These are phyloP conservation scores for Dendrobium chrysotoxum DNA, from an alignment of 106 monocot genomes.

Conservation along the genomic window DNA sequence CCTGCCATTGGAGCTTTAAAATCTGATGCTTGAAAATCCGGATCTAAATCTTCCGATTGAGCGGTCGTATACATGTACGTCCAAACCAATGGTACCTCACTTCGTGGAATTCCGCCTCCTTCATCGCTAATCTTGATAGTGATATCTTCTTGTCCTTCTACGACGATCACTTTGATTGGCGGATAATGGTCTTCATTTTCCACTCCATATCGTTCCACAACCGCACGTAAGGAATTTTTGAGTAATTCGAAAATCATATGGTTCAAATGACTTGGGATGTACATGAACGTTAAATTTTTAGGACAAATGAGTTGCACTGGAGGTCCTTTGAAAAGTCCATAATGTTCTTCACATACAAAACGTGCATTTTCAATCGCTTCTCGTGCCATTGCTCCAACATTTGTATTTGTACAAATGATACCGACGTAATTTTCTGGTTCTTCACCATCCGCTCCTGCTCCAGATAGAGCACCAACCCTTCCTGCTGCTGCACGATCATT, in stretches of 20 bases:
- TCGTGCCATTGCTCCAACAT: no score
- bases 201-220: constrained; percentile 75
- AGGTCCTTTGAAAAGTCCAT: no score
- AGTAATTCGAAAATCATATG: constrained; percentile 92
- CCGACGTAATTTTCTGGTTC: no score
- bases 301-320: no score
- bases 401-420: no score
- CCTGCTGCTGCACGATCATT: no score
- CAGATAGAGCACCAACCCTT: no score
- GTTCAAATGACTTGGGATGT: constrained; percentile 87
- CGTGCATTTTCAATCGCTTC: no score
- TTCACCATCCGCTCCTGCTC: no score
- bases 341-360: no score
- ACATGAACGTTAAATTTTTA: no score
- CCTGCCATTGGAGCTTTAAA: constrained; percentile 90
- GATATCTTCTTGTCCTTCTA: constrained; percentile 89
- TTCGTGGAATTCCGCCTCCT: constrained; percentile 85
- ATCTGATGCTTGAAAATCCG: constrained; percentile 22
- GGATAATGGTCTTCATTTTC: constrained; percentile 65
- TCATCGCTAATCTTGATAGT: constrained; percentile 93
- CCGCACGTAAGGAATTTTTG: constrained; percentile 89
- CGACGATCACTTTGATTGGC: constrained; percentile 84
- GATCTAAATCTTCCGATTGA: constrained; percentile 43
- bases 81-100: constrained; percentile 81
- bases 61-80: constrained; percentile 91